Conservation (phyloP, 768 basidiomycete species). For the Butyriboletus loyo region DNA sequence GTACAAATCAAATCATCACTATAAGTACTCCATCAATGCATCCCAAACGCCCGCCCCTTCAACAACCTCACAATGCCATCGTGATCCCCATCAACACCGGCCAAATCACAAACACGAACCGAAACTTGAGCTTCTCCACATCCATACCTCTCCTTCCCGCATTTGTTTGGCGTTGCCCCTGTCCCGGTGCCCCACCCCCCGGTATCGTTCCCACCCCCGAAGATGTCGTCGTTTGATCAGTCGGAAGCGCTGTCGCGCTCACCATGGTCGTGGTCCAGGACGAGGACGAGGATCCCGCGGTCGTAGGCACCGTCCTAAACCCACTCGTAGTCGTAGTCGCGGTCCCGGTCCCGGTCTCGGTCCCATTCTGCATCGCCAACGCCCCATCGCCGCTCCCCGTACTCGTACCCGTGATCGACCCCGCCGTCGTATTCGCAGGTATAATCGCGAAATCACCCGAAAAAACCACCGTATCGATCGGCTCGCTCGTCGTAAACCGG, state of each 20-base stretch:
- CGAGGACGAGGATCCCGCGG: constrained; percentile 2
- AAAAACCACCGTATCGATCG: constrained; percentile 36
- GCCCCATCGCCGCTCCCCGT: background rate
- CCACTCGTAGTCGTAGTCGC: too few relatives aligned
- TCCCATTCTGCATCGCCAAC: constrained; percentile 7
- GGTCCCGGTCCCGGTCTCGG: background rate
- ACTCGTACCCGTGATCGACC: background rate
- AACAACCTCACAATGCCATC: constrained; percentile 48
- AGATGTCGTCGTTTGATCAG: background rate
- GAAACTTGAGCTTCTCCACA: constrained; percentile 41
- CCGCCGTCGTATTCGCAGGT: constrained; percentile 15
- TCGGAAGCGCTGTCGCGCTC: background rate
- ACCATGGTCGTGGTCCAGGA: constrained; percentile 4
- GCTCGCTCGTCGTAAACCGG: constrained; percentile 30
- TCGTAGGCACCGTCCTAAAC: constrained; percentile 1
- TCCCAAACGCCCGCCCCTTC: too few relatives aligned
- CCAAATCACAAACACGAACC: constrained; percentile 52
- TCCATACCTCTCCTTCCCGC: constrained; percentile 25
- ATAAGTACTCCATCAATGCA: too few relatives aligned
- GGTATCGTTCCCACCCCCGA: constrained; percentile 6
- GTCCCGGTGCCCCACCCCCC: background rate
- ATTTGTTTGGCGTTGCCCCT: constrained; percentile 13
- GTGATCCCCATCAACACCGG: constrained; percentile 54
- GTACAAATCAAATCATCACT: too few relatives aligned
- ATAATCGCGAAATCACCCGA: constrained; percentile 51